Conservation (phyloP, 768 basidiomycete species). For the Mycena maculata region DNA sequence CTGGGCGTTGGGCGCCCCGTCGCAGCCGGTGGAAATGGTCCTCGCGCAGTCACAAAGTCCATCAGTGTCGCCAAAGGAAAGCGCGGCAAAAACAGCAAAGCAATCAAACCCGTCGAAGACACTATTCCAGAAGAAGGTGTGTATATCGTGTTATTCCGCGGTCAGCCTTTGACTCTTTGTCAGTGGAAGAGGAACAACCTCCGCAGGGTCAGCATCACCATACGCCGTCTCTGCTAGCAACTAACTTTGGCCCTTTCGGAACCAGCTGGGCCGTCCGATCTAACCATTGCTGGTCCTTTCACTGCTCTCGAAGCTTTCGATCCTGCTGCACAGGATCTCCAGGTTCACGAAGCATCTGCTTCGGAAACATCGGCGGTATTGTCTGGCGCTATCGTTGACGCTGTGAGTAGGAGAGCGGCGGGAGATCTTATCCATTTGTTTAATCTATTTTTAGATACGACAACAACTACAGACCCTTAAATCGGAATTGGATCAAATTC, state of each 20-base stretch:
- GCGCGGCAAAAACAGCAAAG: slow-evolving; percentile 62
- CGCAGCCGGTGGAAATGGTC: slow-evolving; percentile 72
- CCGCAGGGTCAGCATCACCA: slow-evolving; percentile 10
- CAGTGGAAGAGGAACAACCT: slow-evolving; percentile 32
- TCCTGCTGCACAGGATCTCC: slow-evolving; percentile 23
- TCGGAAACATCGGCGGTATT: slow-evolving; percentile 25
- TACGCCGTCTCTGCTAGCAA: neutral
- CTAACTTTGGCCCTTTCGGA: slow-evolving; percentile 3
- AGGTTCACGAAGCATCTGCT: slow-evolving; percentile 41
- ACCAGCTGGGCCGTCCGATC: slow-evolving; percentile 29
- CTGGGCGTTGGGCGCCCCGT: slow-evolving; percentile 80
- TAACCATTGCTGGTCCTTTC: slow-evolving; percentile 1
- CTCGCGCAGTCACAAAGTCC: slow-evolving; percentile 73
- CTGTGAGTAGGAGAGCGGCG: slow-evolving; percentile 41
- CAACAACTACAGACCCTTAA: slow-evolving; percentile 62
- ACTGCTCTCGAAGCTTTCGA: neutral
- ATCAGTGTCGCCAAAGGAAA: slow-evolving; percentile 60
- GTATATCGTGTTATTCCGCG: slow-evolving; percentile 24
- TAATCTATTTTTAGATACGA: slow-evolving; percentile 51
- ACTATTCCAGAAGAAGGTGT: slow-evolving; percentile 70
- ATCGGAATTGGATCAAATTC: slow-evolving; percentile 55
- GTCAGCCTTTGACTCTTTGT: slow-evolving; percentile 7
- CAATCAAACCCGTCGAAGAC: slow-evolving; percentile 61
- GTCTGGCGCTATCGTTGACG: slow-evolving; percentile 42
- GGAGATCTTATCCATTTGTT: slow-evolving; percentile 13